phyloP scores from a whole-genome alignment of 2,329 filamentous ascomycete genomes.

The Dothiorella sarmentorum region DNA sequence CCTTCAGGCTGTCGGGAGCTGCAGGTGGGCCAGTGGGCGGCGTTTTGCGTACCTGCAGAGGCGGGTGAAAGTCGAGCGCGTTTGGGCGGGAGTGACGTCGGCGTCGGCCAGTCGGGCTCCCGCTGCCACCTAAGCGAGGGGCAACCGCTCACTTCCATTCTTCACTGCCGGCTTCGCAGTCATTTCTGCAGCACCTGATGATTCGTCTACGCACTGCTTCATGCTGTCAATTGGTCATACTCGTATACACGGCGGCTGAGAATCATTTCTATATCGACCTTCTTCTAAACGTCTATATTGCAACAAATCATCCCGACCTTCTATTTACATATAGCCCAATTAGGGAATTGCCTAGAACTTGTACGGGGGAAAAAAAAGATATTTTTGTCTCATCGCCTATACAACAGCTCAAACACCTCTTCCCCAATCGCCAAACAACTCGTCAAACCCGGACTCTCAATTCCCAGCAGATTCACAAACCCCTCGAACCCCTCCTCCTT shows the following conservation, averaged over 20 bases:
- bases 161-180: too few species aligned
- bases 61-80: slow-evolving; percentile 7
- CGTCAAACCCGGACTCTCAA: slow-evolving; percentile 90
- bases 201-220: neutral
- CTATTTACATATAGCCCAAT: neutral
- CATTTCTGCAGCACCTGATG: neutral
- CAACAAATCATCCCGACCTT: neutral
- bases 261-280: too few species aligned
- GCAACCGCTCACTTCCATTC: too few species aligned
- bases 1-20: neutral
- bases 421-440: slow-evolving; percentile 83
- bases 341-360: neutral
- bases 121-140: slow-evolving; percentile 14
- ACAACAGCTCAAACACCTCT: slow-evolving; percentile 60
- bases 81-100: slow-evolving; percentile 13
- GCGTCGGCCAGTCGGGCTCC: neutral
- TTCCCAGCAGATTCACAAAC: slow-evolving; percentile 87
- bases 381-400: slow-evolving; percentile 35
- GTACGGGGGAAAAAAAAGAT: too few species aligned
- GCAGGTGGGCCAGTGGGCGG: neutral
- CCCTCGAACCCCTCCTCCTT: slow-evolving; percentile 74
- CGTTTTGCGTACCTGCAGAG: slow-evolving; percentile 13
- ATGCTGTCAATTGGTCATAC: neutral
- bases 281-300: too few species aligned
- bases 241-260: too few species aligned